Conservation (phyloP, 106 monocot genomes). For the Narthecium ossifragum region DNA sequence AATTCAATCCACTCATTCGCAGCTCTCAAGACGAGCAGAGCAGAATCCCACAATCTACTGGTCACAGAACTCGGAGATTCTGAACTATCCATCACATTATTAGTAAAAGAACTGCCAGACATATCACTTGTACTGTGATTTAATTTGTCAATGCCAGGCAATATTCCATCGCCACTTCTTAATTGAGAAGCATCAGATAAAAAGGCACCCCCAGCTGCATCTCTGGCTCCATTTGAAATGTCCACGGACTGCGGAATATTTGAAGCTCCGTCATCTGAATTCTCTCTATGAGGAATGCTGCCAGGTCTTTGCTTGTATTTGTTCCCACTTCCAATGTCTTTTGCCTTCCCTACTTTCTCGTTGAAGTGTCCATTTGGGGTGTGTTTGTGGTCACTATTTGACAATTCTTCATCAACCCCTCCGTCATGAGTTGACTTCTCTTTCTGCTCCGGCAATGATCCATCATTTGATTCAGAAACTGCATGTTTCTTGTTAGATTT, state of each 20-base stretch:
- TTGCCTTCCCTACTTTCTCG: slow-evolving; percentile 14
- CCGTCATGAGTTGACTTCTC: slow-evolving; percentile 19
- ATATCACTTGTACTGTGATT: background rate
- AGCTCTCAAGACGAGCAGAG: slow-evolving; percentile 27
- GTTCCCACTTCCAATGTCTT: slow-evolving; percentile 13
- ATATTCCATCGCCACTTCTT: slow-evolving; percentile 9
- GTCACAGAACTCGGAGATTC: too few species aligned
- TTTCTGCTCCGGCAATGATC: slow-evolving; percentile 15
- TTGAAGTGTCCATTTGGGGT: slow-evolving; percentile 11
- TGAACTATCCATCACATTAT: slow-evolving; percentile 14
- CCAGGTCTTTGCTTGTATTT: slow-evolving; percentile 23
- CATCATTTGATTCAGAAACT: slow-evolving; percentile 20
- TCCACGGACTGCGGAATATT: slow-evolving; percentile 12
- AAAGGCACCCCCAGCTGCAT: slow-evolving; percentile 10
- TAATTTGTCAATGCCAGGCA: slow-evolving; percentile 2
- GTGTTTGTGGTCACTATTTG: slow-evolving; percentile 8
- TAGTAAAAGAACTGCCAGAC: slow-evolving; percentile 12
- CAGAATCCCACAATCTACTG: slow-evolving; percentile 25
- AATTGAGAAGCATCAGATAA: slow-evolving; percentile 18
- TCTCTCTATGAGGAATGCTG: slow-evolving; percentile 17
- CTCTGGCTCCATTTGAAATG: slow-evolving; percentile 8
- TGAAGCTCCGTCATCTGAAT: slow-evolving; percentile 12
- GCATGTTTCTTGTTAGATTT: slow-evolving; percentile 16
- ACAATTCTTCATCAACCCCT: slow-evolving; percentile 6
- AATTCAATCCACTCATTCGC: slow-evolving; percentile 44